Conservation (phyloP, 169 alveolate genomes). For the Perkinsus chesapeaki region DNA sequence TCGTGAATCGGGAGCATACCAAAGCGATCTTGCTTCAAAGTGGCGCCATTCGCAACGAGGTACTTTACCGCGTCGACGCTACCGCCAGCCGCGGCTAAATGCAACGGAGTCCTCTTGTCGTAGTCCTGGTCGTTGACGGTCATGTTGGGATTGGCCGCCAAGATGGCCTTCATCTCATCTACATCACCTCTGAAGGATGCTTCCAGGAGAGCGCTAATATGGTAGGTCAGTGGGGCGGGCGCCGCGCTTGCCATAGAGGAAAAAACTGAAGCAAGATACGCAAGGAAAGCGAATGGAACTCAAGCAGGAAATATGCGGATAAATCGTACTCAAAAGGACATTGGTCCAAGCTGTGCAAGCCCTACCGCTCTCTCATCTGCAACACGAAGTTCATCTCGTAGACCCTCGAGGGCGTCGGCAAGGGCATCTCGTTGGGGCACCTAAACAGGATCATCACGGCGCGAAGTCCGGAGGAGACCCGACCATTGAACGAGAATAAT, state of each 20-base stretch:
- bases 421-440: not conserved
- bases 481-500: not conserved
- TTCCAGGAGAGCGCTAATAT: not conserved
- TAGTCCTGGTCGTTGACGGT: not conserved
- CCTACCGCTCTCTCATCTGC: not conserved
- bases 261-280: not conserved
- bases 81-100: not conserved
- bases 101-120: not conserved
- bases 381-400: not conserved
- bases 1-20: constrained; percentile 20
- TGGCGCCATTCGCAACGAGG: not conserved
- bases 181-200: not conserved
- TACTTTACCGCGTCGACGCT: not conserved
- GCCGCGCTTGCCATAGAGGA: not conserved
- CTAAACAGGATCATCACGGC: not conserved
- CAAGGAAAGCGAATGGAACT: not conserved
- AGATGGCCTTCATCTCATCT: not conserved
- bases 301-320: not conserved
- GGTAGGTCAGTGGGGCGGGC: not conserved
- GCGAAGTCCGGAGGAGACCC: not conserved
- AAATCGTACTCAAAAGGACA: not conserved
- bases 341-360: not conserved
- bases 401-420: not conserved
- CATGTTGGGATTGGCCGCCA: not conserved
- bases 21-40: constrained; percentile 3